A percentile compares a stretch with the other conserved stretches of the same genome.
These are phyloP conservation scores for Ophiosphaerella korrae DNA, from an alignment of 2,329 filamentous ascomycete species.

Conservation along the genomic window DNA sequence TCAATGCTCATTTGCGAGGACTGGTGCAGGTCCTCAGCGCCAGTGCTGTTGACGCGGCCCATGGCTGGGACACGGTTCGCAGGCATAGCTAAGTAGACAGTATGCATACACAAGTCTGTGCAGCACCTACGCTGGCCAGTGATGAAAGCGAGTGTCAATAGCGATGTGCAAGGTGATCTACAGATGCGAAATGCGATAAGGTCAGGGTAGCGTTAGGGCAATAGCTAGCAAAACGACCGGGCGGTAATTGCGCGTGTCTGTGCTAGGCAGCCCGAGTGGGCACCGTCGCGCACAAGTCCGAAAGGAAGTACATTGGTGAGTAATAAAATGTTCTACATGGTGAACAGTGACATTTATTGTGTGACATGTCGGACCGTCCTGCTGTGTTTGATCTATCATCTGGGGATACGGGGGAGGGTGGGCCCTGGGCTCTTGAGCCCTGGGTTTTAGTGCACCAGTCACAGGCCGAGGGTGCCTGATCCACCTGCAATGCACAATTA, in stretches of 20 bases:
- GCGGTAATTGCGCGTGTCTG: too few species aligned
- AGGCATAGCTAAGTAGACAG: background rate
- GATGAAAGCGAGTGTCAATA: background rate
- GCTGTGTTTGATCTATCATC: too few species aligned
- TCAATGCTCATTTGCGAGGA: conserved; percentile 3
- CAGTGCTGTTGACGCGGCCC: background rate
- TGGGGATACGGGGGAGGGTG: too few species aligned
- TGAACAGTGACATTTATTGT: too few species aligned
- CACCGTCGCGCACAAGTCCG: too few species aligned
- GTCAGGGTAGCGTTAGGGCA: background rate
- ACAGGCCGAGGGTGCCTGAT: background rate
- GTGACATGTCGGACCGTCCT: too few species aligned
- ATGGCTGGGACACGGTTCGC: background rate
- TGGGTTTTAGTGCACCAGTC: background rate
- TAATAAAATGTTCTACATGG: too few species aligned
- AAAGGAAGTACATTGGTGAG: too few species aligned
- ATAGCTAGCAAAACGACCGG: too few species aligned
- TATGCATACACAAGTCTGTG: background rate
- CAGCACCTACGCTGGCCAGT: background rate
- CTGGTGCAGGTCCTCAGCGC: background rate
- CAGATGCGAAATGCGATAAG: background rate
- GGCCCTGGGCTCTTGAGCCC: too few species aligned
- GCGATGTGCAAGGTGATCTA: background rate
- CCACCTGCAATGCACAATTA: background rate
- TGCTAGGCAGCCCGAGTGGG: too few species aligned